Base-by-base conservation (phyloP, 768 basidiomycete genomes). In the Mycena alexandri region DNA sequence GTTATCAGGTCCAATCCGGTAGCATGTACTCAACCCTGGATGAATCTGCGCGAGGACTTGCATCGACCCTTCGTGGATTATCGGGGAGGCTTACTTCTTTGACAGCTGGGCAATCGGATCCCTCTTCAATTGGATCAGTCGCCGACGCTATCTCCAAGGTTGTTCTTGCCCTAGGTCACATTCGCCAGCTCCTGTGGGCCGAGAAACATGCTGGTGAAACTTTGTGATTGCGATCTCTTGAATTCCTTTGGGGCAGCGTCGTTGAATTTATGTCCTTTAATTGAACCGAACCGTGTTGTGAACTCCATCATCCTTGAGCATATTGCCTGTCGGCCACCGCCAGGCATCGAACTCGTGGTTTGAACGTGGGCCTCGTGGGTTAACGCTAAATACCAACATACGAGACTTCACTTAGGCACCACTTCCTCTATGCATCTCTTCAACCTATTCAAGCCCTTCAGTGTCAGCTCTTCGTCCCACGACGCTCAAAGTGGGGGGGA, bases 81-180 rank as follows among this genome's bases (percentile, higher is more conserved):
- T 86, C 90, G 4, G 74, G 82, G 33, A 85, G 85, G 74, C 76
- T 93, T 54, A 76, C 79, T 33, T 69, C 78, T 14, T 76, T 87
- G n/a, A 81, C 87, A 7, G 74, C 77, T n/a, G 76, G 75, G 36
- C 72, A 77, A 11, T 69, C 69, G 58, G 90, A 93, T 72, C 80
- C 83, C 36, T 56, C 72, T 24, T 79, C 84, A 6, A 85, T 94
- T 54, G 85, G 83, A 44, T 77, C 79, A 51, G 86, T 86, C 17
- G 90, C 92, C n/a, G 91, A 93, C 68, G 86, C 90, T 1, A 90
- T 94, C 34, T 76, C 79, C 47, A 92, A 91, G 74, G 87, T 91
- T 10, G 82, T 86, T 1, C 83, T 86, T 64, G 91, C 92, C 8
- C 78, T 93, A 67, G 78, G 79, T 11, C 84, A 90, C 63, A 84